A percentile compares a stretch with the other conserved stretches of the same genome.
Evolutionary conservation across 2,329 filamentous ascomycete genomes (phyloP).

Genomic region (Fusarium incarnatum): DNA sequence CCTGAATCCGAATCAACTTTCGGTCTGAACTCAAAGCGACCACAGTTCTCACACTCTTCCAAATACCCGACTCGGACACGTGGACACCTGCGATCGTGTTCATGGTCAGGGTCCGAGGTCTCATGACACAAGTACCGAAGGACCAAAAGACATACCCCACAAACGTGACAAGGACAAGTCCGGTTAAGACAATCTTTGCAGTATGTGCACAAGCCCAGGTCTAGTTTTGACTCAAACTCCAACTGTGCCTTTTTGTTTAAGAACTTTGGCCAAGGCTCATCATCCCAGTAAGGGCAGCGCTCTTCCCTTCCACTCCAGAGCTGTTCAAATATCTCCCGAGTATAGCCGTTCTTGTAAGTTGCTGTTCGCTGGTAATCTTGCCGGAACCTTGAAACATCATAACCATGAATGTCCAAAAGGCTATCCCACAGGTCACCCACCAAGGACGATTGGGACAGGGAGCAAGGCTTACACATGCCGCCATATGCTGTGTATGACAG

Average conservation of each 20-base stretch:
- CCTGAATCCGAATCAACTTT: fast-evolving
- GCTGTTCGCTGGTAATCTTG: fast-evolving
- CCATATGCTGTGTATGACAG: too few species aligned
- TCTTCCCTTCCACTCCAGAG: background rate
- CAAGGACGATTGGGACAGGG: fast-evolving
- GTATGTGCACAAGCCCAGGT: fast-evolving
- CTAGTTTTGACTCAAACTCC: background rate
- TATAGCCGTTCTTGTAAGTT: background rate
- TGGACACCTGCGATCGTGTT: fast-evolving
- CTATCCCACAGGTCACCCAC: background rate
- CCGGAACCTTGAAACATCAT: background rate
- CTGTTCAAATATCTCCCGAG: background rate
- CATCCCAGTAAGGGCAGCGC: slow-evolving; percentile 6
- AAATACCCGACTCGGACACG: background rate
- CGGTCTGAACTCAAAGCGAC: background rate
- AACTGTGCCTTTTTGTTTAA: fast-evolving
- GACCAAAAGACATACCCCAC: background rate
- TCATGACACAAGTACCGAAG: background rate
- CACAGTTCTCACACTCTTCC: background rate
- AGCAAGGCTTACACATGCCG: background rate
- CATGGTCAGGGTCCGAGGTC: background rate
- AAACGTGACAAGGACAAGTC: fast-evolving
- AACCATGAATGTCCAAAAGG: background rate
- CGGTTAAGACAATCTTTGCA: fast-evolving
- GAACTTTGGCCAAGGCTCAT: background rate